Base-by-base conservation (phyloP, 495 filamentous ascomycete genomes). In the Staphylotrichum longicolle region DNA sequence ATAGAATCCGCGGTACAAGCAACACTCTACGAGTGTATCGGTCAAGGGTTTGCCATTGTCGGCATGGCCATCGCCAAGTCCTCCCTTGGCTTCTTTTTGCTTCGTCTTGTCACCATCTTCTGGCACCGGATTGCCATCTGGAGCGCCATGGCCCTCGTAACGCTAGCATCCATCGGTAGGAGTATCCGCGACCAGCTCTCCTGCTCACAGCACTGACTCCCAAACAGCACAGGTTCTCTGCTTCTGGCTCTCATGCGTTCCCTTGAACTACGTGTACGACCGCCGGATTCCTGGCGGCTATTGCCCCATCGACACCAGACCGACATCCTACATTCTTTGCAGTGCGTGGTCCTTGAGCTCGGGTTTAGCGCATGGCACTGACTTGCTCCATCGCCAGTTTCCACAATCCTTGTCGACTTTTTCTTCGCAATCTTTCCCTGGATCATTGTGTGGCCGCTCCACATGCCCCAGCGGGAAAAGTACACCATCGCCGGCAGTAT, bases 401-500 rank as follows among this genome's bases (percentile, higher is more conserved):
- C 63, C 14, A 60, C 60, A 35, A 63, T 69, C 49, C 35, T 77
- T 1, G 74, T 75, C 54, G 80, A 82, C 66, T 74, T 82, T 59
- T 73, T 82, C 70, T 75, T 74, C 35, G 74, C 72, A 41, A 66
- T 64, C 37, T 78, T 77, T 47, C 81, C 81, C 1, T 77, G 80
- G 63, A 61, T 78, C 12, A 69, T 84, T 10, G 70, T 82, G 7
- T 80, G 77, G 77, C 75, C 77, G 3, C 68, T 82, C 27, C 73
- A 83, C 41, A 79, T 84, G 63, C 69, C 71, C 40, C 67, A 63
- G 47, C 70, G 70, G 42, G 80, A 78, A 35, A 82, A 82, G 57
- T 66, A 77, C 48, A 76, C 74, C 7, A 78, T 84, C 27, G 75
- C 75, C 51, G 68, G 67, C 0, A 74, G 77, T 27, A 78, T 83